phyloP scores from a whole-genome alignment of 305 asterid genomes.

The Fraxinus ornus region DNA sequence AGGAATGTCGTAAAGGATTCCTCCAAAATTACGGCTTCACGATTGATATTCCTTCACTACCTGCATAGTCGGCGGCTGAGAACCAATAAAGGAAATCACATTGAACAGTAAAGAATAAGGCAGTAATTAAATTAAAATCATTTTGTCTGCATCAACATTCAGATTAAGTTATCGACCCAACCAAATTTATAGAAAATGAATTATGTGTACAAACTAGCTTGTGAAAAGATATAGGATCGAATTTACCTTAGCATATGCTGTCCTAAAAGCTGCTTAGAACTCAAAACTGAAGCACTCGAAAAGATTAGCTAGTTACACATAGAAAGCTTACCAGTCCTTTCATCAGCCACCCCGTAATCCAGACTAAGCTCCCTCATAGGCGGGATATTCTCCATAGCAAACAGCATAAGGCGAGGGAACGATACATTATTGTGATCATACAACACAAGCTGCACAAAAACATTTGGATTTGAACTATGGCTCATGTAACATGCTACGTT shows the following conservation, averaged over 20 bases:
- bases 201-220: too few relatives aligned
- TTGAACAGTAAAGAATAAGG: background rate
- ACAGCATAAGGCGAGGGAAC: constrained; percentile 79
- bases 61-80: background rate
- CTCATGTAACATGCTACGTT: constrained; percentile 49
- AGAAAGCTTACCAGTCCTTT: constrained; percentile 43
- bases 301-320: constrained; percentile 33
- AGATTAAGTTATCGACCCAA: background rate
- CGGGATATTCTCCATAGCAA: constrained; percentile 75
- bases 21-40: background rate
- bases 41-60: background rate
- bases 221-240: background rate
- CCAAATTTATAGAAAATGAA: background rate
- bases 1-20: background rate
- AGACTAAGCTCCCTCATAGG: constrained; percentile 55
- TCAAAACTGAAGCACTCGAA: constrained; percentile 17
- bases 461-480: constrained; percentile 54
- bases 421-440: constrained; percentile 55
- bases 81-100: background rate
- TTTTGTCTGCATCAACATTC: background rate
- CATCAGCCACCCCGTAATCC: constrained; percentile 51
- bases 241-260: constrained; percentile 40
- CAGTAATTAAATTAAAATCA: too few relatives aligned
- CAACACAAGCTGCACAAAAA: constrained; percentile 47
- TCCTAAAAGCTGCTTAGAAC: constrained; percentile 16